Conservation (phyloP, 108 stramenopile species). For the Chaetoceros tenuissimus region DNA sequence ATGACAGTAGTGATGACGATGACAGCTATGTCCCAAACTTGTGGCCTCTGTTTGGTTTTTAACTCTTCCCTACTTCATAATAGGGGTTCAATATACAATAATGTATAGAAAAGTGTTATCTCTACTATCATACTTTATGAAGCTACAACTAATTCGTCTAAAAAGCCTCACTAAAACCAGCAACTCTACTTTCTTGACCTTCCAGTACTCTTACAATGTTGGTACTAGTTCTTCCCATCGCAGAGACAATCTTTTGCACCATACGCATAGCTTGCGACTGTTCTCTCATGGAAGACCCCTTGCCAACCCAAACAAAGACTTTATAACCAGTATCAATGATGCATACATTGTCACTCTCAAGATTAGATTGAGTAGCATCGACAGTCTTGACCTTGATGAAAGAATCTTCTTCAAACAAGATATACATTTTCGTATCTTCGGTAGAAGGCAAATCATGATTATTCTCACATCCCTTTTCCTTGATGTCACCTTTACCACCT, state of each 20-base stretch:
- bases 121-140: no score
- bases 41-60: no score
- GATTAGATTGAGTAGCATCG: conserved; percentile 14
- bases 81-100: no score
- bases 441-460: conserved; percentile 3
- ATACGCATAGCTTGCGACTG: conserved; percentile 45
- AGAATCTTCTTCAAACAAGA: conserved; percentile 36
- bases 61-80: no score
- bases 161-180: neutral
- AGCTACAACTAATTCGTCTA: no score
- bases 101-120: no score
- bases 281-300: conserved; percentile 31
- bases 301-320: conserved; percentile 50
- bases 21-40: no score
- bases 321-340: conserved; percentile 36
- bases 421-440: conserved; percentile 18
- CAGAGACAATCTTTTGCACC: conserved; percentile 9
- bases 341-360: conserved; percentile 39
- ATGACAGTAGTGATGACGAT: no score
- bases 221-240: conserved; percentile 13
- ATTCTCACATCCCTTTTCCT: conserved; percentile 17
- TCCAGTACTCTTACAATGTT: conserved; percentile 20
- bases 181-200: conserved; percentile 12
- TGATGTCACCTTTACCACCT: conserved; percentile 43
- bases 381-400: conserved; percentile 24